A percentile compares a stretch with the other conserved stretches of the same genome.
These are phyloP conservation scores for Cantharellus anzutake DNA, from an alignment of 768 basidiomycete genomes.

Conservation along the genomic window DNA sequence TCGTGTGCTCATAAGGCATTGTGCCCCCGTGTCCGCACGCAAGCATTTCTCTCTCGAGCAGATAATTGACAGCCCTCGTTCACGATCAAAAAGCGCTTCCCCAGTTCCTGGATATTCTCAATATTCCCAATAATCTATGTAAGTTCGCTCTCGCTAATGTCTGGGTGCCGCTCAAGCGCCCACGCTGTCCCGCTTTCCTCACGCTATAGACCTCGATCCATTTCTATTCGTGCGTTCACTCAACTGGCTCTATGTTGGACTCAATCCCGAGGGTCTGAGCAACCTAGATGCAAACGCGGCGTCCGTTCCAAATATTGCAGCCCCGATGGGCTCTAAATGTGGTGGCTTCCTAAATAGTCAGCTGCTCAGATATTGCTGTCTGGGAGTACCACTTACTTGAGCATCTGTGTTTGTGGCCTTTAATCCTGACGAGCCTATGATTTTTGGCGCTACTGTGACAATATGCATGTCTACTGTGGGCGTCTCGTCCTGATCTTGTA, in stretches of 20 bases:
- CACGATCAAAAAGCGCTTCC: not conserved
- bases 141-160: not conserved
- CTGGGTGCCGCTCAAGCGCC: not conserved
- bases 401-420: conserved; percentile 25
- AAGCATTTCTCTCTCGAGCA: conserved; percentile 59
- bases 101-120: not conserved
- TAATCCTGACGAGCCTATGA: conserved; percentile 58
- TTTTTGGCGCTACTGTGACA: conserved; percentile 70
- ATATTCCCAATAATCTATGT: not conserved
- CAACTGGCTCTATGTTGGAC: not conserved
- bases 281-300: conserved; percentile 13
- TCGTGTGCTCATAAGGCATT: conserved; percentile 59
- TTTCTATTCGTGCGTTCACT: not conserved
- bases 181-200: not conserved
- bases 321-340: conserved; percentile 15
- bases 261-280: not conserved
- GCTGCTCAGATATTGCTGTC: not conserved
- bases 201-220: not conserved
- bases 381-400: conserved; percentile 10
- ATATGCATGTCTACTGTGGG: conserved; percentile 49
- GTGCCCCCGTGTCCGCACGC: conserved; percentile 57
- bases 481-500: conserved; percentile 8
- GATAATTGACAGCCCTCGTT: conserved; percentile 20
- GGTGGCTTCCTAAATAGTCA: conserved; percentile 10
- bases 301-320: conserved; percentile 18